These are phyloP conservation scores for Termitomyces sp. DNA, from an alignment of 768 basidiomycete species.

Conservation along the genomic window DNA sequence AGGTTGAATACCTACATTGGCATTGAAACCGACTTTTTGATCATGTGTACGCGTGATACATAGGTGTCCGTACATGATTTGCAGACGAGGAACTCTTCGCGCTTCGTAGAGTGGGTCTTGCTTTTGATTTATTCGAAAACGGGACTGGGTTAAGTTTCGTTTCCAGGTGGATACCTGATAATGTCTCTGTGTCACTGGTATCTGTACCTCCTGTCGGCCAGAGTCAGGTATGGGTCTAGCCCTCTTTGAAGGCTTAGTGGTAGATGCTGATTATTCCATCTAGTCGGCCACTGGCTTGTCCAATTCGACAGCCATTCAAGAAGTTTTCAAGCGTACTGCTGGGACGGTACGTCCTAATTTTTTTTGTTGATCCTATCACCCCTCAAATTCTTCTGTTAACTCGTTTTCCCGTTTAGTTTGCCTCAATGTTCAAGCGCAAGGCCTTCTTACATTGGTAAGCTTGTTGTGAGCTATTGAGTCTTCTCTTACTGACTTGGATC, in stretches of 20 bases:
- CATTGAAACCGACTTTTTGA: conserved; percentile 1
- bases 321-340: conserved; percentile 76
- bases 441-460: conserved; percentile 83
- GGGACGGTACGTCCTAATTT: conserved; percentile 42
- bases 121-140: not conserved
- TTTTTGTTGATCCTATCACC: not conserved
- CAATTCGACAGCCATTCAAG: conserved; percentile 85
- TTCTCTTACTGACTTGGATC: not conserved
- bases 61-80: conserved; percentile 72
- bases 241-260: not conserved
- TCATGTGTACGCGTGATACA: not conserved
- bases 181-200: conserved; percentile 81
- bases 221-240: conserved; percentile 46
- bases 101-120: conserved; percentile 74
- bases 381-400: conserved; percentile 1
- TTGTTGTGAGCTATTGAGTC: not conserved
- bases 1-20: conserved; percentile 24
- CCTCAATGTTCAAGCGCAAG: conserved; percentile 76
- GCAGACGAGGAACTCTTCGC: conserved; percentile 69
- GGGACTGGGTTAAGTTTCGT: not conserved
- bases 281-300: conserved; percentile 70
- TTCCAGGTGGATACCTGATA: conserved; percentile 84
- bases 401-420: conserved; percentile 46
- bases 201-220: conserved; percentile 84
- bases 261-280: not conserved